These are phyloP conservation scores for Nicotiana benthamiana DNA, from an alignment of 257 asterid genomes.

Conservation along the genomic window DNA sequence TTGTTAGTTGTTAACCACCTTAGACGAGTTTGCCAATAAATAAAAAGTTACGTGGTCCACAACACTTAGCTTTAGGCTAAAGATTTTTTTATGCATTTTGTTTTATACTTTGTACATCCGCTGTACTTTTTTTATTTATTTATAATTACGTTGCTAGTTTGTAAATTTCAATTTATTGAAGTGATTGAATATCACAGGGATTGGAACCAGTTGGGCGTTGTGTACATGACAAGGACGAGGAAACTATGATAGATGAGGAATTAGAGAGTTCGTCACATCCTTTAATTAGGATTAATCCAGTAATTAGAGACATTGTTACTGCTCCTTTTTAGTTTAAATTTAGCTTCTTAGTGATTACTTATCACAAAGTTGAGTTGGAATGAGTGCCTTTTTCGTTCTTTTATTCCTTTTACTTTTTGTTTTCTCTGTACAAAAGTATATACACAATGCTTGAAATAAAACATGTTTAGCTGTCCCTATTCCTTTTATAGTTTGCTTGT, in stretches of 20 bases:
- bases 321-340: constrained; percentile 29
- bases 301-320: constrained; percentile 25
- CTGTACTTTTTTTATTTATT: too few relatives aligned
- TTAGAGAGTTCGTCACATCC: background rate
- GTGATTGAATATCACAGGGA: constrained; percentile 20
- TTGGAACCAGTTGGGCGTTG: constrained; percentile 31
- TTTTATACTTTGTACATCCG: too few relatives aligned
- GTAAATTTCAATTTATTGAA: too few relatives aligned
- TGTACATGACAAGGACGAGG: background rate
- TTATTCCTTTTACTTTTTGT: background rate
- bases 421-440: background rate
- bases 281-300: background rate
- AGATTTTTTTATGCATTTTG: background rate
- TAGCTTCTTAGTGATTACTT: background rate
- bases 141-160: too few relatives aligned
- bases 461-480: too few relatives aligned
- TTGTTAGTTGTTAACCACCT: background rate
- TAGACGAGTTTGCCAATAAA: background rate
- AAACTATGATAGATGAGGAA: background rate
- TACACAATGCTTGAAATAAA: too few relatives aligned
- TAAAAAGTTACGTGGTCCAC: background rate
- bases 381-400: background rate
- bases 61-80: too few relatives aligned
- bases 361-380: background rate
- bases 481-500: too few relatives aligned